phyloP scores from a whole-genome alignment of 1,139 yeast genomes.

The Ogataea hybrid region DNA sequence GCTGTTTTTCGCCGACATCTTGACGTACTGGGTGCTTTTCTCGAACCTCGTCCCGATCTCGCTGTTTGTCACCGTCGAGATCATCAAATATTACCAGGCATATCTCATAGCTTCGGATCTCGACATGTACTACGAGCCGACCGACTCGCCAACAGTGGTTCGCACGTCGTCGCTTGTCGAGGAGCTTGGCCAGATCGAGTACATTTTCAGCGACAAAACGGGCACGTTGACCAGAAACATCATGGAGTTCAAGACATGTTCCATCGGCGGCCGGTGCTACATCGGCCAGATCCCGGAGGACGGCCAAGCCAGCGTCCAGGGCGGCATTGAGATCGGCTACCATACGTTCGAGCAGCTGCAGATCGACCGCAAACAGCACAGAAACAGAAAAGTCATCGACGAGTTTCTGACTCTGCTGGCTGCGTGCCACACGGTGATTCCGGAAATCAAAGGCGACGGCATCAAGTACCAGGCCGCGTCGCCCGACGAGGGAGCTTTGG shows the following conservation, averaged over 20 bases:
- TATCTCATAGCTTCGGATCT: conserved; percentile 90
- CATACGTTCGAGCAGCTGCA: conserved; percentile 68
- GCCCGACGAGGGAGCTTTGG: conserved; percentile 98
- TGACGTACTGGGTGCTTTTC: conserved; percentile 94
- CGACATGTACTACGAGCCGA: conserved; percentile 83
- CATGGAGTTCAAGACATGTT: conserved; percentile 94
- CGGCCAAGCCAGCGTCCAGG: conserved; percentile 63
- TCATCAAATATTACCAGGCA: conserved; percentile 94
- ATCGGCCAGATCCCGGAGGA: conserved; percentile 92
- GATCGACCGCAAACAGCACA: conserved; percentile 37
- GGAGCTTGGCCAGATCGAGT: conserved; percentile 94
- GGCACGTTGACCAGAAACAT: conserved; percentile 94
- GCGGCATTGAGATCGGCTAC: conserved; percentile 81
- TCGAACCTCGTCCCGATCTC: conserved; percentile 96
- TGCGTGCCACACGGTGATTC: conserved; percentile 97
- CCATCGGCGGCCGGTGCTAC: conserved; percentile 91
- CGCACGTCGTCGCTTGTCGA: conserved; percentile 94
- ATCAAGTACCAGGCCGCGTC: conserved; percentile 98
- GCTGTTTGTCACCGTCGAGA: conserved; percentile 90
- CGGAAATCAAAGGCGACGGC: conserved; percentile 67
- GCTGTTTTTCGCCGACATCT: conserved; percentile 78
- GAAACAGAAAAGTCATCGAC: conserved; percentile 53
- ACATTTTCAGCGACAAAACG: conserved; percentile 93
- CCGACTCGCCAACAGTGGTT: conserved; percentile 93
- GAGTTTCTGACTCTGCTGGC: conserved; percentile 83